These are phyloP conservation scores for Piloderma croceum DNA, from an alignment of 768 basidiomycete species.

Conservation along the genomic window DNA sequence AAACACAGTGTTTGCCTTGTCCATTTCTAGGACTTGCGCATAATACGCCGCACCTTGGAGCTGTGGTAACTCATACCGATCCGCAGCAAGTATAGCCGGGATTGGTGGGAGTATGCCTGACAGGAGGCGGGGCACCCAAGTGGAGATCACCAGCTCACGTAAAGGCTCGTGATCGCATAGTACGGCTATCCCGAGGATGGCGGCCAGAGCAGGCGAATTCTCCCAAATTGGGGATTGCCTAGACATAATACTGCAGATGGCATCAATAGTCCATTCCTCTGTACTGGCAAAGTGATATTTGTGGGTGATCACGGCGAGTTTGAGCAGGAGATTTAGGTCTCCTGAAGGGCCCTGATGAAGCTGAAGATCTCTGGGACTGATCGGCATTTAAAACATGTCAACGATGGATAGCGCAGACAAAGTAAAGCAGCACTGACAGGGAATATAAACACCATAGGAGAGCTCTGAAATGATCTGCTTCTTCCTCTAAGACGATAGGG, in stretches of 20 bases:
- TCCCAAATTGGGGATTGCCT: slow-evolving; percentile 26
- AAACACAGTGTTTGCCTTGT: slow-evolving; percentile 22
- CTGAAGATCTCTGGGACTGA: slow-evolving; percentile 43
- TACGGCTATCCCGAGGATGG: slow-evolving; percentile 25
- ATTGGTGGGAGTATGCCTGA: slow-evolving; percentile 28
- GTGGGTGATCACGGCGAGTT: slow-evolving; percentile 43
- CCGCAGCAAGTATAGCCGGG: slow-evolving; percentile 34
- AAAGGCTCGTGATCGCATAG: slow-evolving; percentile 19
- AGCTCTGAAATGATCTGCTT: slow-evolving; percentile 43
- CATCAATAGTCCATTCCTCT: slow-evolving; percentile 39
- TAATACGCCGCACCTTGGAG: slow-evolving; percentile 37
- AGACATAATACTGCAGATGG: slow-evolving; percentile 25
- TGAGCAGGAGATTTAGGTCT: slow-evolving; percentile 36
- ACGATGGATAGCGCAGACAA: neutral
- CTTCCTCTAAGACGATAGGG: slow-evolving; percentile 41
- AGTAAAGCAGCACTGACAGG: slow-evolving; percentile 32
- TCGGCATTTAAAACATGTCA: no score
- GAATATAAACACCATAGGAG: slow-evolving; percentile 51
- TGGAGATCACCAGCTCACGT: slow-evolving; percentile 17
- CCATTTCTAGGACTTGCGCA: slow-evolving; percentile 30
- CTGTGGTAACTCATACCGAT: slow-evolving; percentile 24
- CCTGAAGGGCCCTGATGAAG: slow-evolving; percentile 36
- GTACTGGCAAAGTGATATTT: slow-evolving; percentile 44
- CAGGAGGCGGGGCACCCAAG: slow-evolving; percentile 30
- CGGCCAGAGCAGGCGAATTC: slow-evolving; percentile 30